Percentiles rank a stretch among this genome's conserved stretches.
Evolutionary conservation across 495 filamentous ascomycete genomes (phyloP).

Genomic region (Alectoria sarmentosa): DNA sequence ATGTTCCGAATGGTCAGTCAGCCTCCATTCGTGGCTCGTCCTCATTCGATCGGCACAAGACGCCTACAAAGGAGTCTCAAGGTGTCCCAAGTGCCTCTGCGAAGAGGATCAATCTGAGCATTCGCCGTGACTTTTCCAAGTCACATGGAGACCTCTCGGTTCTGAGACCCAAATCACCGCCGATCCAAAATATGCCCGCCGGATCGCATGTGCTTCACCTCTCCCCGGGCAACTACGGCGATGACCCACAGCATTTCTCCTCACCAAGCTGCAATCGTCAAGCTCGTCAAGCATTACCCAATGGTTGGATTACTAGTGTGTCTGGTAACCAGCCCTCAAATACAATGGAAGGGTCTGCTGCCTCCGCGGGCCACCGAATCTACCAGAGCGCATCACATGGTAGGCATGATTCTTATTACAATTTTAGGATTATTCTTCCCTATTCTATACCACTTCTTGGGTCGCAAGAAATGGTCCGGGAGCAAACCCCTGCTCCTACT

Average conservation of each 20-base stretch:
- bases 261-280: conserved; percentile 7
- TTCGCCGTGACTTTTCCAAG: conserved; percentile 10
- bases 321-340: not conserved
- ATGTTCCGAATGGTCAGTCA: not conserved
- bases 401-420: not conserved
- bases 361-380: not conserved
- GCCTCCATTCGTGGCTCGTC: not conserved
- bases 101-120: not conserved
- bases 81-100: not conserved
- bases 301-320: not conserved
- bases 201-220: not conserved
- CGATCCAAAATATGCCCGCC: not conserved
- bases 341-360: not conserved
- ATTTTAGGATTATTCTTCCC: too few relatives aligned
- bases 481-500: too few relatives aligned
- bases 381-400: not conserved
- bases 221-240: not conserved
- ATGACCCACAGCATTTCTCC: conserved; percentile 4
- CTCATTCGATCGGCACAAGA: not conserved
- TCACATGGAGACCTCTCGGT: conserved; percentile 17
- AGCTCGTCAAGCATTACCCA: conserved; percentile 1
- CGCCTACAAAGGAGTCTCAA: not conserved
- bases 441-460: too few relatives aligned
- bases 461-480: too few relatives aligned
- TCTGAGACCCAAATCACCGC: conserved; percentile 14